Percentiles rank a stretch among this genome's conserved stretches.
phyloP scores from a whole-genome alignment of 768 basidiomycete species.

The Rhizopogon rudus region DNA sequence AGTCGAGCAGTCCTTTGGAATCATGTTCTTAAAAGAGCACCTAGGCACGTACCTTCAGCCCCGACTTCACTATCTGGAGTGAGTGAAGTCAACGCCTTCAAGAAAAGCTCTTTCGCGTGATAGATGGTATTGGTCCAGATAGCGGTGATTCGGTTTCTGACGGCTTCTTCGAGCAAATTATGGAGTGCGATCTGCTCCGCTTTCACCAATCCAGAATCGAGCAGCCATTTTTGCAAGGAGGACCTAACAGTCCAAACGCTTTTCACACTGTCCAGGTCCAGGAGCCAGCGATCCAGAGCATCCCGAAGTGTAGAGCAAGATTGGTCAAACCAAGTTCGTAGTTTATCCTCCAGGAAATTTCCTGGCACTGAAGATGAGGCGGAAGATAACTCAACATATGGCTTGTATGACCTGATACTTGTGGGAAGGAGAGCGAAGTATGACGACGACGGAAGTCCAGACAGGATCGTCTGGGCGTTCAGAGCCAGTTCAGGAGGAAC shows the following conservation, averaged over 20 bases:
- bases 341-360: conserved; percentile 36
- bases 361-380: conserved; percentile 47
- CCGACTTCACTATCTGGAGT: not conserved
- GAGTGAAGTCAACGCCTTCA: conserved; percentile 29
- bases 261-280: conserved; percentile 49
- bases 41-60: not conserved
- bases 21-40: not conserved
- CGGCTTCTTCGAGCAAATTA: conserved; percentile 47
- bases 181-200: conserved; percentile 43
- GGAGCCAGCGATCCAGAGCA: conserved; percentile 53
- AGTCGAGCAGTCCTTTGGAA: not conserved
- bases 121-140: conserved; percentile 56
- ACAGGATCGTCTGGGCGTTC: conserved; percentile 63
- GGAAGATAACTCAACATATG: conserved; percentile 73
- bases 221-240: conserved; percentile 44
- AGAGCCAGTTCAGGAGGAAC: conserved; percentile 52
- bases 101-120: conserved; percentile 43
- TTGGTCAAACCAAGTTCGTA: conserved; percentile 62
- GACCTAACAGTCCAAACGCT: conserved; percentile 71
- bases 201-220: conserved; percentile 36
- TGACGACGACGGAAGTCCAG: conserved; percentile 74
- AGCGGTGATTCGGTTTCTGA: conserved; percentile 44
- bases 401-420: conserved; percentile 72
- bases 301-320: conserved; percentile 41
- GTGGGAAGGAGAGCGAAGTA: conserved; percentile 75